Percentiles rank a stretch among this genome's conserved stretches.
These are phyloP conservation scores for Colletotrichum tropicale DNA, from an alignment of 2,329 filamentous ascomycete genomes.

Conservation along the genomic window DNA sequence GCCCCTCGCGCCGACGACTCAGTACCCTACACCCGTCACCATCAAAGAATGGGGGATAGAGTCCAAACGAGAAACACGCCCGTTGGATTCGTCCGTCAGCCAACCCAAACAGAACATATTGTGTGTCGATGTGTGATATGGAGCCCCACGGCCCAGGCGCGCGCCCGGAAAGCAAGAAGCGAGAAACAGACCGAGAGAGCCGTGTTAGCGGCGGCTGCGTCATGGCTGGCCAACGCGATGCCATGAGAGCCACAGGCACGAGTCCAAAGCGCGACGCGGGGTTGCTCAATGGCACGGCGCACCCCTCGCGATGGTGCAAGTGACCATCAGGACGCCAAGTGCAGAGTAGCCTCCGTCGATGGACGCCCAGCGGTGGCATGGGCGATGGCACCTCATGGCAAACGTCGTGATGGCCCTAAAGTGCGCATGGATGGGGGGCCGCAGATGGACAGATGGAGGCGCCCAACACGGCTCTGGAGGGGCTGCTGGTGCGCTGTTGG, in stretches of 20 bases:
- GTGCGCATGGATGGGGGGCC: not conserved
- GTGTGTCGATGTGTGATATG: not conserved
- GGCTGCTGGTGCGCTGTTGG: not conserved
- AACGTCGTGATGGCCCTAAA: slow-evolving; percentile 3
- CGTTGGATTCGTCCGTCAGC: not conserved
- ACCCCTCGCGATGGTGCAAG: not conserved
- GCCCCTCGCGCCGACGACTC: not conserved
- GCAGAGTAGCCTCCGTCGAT: not conserved
- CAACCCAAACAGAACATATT: not conserved
- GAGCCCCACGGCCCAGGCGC: not conserved
- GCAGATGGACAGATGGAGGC: not conserved
- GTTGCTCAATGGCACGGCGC: slow-evolving; percentile 1
- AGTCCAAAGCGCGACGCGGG: slow-evolving; percentile 16
- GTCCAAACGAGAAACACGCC: not conserved
- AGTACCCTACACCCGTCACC: not conserved
- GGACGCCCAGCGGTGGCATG: slow-evolving; percentile 7
- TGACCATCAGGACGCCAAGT: slow-evolving; percentile 12
- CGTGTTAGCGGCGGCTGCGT: slow-evolving; percentile 16
- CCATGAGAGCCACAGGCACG: not conserved
- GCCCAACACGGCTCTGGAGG: not conserved
- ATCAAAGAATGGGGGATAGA: not conserved
- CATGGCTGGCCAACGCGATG: slow-evolving; percentile 10
- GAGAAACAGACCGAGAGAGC: not conserved
- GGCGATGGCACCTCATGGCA: slow-evolving; percentile 1
- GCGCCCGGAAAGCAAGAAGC: not conserved